Conservation (phyloP, 2,329 filamentous ascomycete species). For the Chaetomium olivaceum region DNA sequence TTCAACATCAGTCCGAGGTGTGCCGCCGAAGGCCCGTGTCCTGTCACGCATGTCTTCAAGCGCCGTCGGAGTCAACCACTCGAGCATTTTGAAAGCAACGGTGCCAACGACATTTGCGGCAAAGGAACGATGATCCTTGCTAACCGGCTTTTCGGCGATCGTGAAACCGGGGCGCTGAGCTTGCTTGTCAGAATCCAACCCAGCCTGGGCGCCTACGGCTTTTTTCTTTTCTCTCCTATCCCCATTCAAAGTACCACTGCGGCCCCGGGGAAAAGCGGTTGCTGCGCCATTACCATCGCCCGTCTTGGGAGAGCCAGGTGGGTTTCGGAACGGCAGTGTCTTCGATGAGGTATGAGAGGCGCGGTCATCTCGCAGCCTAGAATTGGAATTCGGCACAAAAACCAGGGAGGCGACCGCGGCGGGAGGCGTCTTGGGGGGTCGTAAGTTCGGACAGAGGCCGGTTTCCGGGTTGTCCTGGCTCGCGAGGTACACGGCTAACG, state of each 20-base stretch:
- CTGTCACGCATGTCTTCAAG: conserved; percentile 51
- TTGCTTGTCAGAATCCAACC: conserved; percentile 12
- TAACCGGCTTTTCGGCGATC: conserved; percentile 49
- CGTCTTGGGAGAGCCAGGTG: conserved; percentile 21
- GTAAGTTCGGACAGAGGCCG: conserved; percentile 62
- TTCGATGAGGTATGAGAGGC: conserved; percentile 20
- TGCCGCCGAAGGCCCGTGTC: conserved; percentile 38
- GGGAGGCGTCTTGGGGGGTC: conserved; percentile 45
- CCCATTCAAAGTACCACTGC: conserved; percentile 5
- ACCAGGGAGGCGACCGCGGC: conserved; percentile 50
- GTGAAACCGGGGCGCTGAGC: conserved; percentile 36
- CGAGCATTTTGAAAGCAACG: conserved; percentile 67
- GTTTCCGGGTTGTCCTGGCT: conserved; percentile 75
- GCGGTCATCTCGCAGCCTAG: conserved; percentile 24
- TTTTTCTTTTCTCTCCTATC: conserved; percentile 18
- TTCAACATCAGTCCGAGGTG: conserved; percentile 14
- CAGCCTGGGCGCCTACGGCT: conserved; percentile 7
- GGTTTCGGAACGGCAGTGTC: conserved; percentile 25
- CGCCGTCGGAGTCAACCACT: conserved; percentile 66
- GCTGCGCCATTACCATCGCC: conserved; percentile 12
- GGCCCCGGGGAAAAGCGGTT: not conserved
- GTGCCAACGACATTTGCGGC: conserved; percentile 65
- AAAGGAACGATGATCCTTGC: conserved; percentile 61
- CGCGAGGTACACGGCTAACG: conserved; percentile 76
- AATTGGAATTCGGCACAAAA: conserved; percentile 43